phyloP scores from a whole-genome alignment of 176 grass and related monocot genomes.

The Phyllostachys edulis region DNA sequence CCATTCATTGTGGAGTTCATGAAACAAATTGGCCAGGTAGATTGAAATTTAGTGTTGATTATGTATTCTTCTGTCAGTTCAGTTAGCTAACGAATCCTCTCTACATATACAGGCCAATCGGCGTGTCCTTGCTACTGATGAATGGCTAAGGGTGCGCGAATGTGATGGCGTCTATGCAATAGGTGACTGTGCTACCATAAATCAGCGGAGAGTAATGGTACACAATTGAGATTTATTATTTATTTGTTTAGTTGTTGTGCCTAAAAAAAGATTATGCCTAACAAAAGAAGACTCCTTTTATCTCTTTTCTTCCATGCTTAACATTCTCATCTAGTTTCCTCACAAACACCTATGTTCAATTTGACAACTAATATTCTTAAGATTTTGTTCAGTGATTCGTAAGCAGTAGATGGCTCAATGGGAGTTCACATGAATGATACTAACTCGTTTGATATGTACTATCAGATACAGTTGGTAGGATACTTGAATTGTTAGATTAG shows the following conservation, averaged over 20 bases:
- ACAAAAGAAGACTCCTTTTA: not conserved
- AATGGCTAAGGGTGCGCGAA: slow-evolving; percentile 90
- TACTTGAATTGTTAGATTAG: not conserved
- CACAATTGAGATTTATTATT: not conserved
- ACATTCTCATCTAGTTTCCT: not conserved
- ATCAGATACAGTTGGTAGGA: not conserved
- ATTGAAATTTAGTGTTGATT: not conserved
- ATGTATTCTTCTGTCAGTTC: not conserved
- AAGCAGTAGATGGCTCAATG: not conserved
- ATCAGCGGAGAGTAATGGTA: slow-evolving; percentile 98
- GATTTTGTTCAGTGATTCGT: not conserved
- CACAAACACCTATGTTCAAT: not conserved
- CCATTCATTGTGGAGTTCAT: slow-evolving; percentile 89
- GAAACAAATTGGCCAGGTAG: slow-evolving; percentile 98
- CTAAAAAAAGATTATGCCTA: not conserved
- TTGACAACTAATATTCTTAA: not conserved
- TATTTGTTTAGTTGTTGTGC: not conserved
- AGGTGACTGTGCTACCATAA: slow-evolving; percentile 96
- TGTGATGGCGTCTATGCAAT: slow-evolving; percentile 82
- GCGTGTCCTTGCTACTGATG: slow-evolving; percentile 84
- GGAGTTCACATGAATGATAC: slow-evolving; percentile 5
- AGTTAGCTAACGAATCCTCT: slow-evolving; percentile 14
- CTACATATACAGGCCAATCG: slow-evolving; percentile 56
- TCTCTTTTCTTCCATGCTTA: not conserved
- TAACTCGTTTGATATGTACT: slow-evolving; percentile 1